A percentile compares a stretch with the other conserved stretches of the same genome.
Conservation (phyloP, 2,329 filamentous ascomycete genomes). For the Alternaria conjuncta region DNA sequence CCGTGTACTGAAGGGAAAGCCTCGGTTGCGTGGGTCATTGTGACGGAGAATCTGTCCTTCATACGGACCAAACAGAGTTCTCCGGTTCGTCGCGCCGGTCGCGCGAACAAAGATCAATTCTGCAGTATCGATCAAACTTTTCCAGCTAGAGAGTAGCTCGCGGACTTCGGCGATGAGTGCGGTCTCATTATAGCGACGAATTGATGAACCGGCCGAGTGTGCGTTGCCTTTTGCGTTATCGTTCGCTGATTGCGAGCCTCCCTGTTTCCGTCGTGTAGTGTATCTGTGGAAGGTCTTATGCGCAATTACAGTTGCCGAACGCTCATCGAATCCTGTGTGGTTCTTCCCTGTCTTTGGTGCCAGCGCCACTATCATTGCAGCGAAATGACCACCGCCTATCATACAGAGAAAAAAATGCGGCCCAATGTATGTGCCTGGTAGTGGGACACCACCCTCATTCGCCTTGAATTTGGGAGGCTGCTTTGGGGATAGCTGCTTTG, state of each 20-base stretch:
- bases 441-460: constrained; percentile 63
- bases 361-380: constrained; percentile 91
- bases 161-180: constrained; percentile 89
- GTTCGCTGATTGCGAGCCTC: constrained; percentile 91
- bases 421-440: constrained; percentile 66
- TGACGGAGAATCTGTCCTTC: constrained; percentile 82
- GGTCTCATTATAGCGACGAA: constrained; percentile 93
- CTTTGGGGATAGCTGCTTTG: constrained; percentile 76
- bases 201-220: constrained; percentile 87
- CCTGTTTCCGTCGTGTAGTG: constrained; percentile 94
- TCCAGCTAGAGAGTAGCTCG: constrained; percentile 82
- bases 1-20: constrained; percentile 92
- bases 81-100: constrained; percentile 82
- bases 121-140: constrained; percentile 78
- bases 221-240: constrained; percentile 93
- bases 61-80: constrained; percentile 89
- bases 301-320: constrained; percentile 85
- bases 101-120: constrained; percentile 89
- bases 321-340: constrained; percentile 73
- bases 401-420: constrained; percentile 96
- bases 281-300: constrained; percentile 99
- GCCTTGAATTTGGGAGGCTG: constrained; percentile 55
- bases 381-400: constrained; percentile 98
- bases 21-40: constrained; percentile 80
- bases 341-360: constrained; percentile 79